Conservation (phyloP, 1,284 basidiomycete genomes). For the Athelia psychrophila region DNA sequence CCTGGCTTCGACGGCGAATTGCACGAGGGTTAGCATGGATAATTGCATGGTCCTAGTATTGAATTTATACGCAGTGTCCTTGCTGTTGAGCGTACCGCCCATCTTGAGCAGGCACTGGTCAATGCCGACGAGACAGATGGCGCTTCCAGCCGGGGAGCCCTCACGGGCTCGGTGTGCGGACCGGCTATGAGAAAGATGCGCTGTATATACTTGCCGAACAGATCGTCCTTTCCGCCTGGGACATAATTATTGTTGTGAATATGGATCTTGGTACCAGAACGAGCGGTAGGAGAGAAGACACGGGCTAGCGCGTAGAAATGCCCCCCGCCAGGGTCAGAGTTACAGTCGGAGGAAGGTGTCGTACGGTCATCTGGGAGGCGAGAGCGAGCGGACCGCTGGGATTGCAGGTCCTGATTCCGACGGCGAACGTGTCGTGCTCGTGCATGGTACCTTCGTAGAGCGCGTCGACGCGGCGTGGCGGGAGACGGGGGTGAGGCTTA, state of each 20-base stretch:
- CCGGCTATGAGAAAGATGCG: slow-evolving; percentile 99
- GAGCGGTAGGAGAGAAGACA: slow-evolving; percentile 99
- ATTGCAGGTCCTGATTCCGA: no score
- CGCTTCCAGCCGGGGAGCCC: no score
- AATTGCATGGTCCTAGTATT: no score
- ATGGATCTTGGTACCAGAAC: slow-evolving; percentile 97
- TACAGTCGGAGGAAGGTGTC: slow-evolving; percentile 99
- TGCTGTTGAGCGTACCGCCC: no score
- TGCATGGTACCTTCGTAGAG: slow-evolving; percentile 99
- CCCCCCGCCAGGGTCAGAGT: no score
- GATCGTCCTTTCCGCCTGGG: slow-evolving; percentile 98
- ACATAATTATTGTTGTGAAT: slow-evolving; percentile 99
- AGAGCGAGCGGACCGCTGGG: no score
- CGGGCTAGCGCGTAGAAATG: slow-evolving; percentile 99
- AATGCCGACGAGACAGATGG: no score
- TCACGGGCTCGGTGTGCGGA: slow-evolving; percentile 97
- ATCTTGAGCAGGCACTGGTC: no score
- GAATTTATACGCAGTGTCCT: no score
- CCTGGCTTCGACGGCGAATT: no score
- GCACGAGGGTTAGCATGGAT: no score
- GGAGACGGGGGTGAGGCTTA: slow-evolving; percentile 99
- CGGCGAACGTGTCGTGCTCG: slow-evolving; percentile 98
- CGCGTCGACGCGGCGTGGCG: slow-evolving; percentile 98
- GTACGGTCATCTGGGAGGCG: slow-evolving; percentile 96
- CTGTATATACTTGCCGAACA: slow-evolving; percentile 98